A percentile compares a stretch with the other conserved stretches of the same genome.
phyloP scores from a whole-genome alignment of 106 monocot species.

The Acanthochlamys bracteata region DNA sequence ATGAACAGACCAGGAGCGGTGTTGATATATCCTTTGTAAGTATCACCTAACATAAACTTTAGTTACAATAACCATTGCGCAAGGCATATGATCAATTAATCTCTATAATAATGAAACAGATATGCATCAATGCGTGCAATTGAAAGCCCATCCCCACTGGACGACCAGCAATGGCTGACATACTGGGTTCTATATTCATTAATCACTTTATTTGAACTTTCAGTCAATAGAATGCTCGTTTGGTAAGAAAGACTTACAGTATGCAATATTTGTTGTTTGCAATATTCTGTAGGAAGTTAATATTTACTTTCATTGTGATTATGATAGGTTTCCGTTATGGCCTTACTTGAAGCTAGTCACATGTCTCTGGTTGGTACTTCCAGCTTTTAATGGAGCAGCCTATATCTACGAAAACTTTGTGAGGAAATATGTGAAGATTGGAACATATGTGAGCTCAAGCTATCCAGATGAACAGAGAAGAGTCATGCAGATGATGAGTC shows the following conservation, averaged over 20 bases:
- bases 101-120: conserved; percentile 14
- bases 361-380: conserved; percentile 88
- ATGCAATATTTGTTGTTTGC: neutral
- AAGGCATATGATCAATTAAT: neutral
- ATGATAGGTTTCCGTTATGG: conserved; percentile 83
- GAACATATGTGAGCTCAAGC: conserved; percentile 30
- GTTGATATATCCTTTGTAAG: conserved; percentile 94
- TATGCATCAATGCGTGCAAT: conserved; percentile 92
- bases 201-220: conserved; percentile 82
- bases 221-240: conserved; percentile 52
- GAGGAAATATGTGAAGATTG: conserved; percentile 64
- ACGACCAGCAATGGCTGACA: conserved; percentile 97
- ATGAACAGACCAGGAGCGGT: conserved; percentile 63
- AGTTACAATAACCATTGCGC: neutral
- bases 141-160: conserved; percentile 76
- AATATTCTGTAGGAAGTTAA: neutral
- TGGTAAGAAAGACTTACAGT: conserved; percentile 26
- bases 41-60: neutral
- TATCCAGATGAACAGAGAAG: conserved; percentile 58
- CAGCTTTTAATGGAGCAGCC: conserved; percentile 84
- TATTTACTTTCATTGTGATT: neutral
- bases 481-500: conserved; percentile 78
- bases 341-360: conserved; percentile 80
- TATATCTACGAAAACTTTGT: conserved; percentile 87
- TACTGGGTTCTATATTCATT: conserved; percentile 95